phyloP scores from a whole-genome alignment of 768 basidiomycete genomes.

The Suillus subalutaceus region DNA sequence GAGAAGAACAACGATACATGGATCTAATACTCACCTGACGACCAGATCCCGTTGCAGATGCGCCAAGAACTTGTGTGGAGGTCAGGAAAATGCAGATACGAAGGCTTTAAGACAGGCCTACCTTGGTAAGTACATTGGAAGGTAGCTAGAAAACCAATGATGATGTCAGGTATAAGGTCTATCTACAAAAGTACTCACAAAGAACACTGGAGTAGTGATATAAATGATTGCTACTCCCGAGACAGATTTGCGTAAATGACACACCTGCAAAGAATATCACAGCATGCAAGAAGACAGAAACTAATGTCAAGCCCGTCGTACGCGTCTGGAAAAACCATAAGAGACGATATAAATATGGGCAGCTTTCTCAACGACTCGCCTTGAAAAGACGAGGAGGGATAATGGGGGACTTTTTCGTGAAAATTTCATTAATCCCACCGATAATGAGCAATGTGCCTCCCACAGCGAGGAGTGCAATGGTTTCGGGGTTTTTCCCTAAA shows the following conservation, averaged over 20 bases:
- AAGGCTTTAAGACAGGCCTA: background rate
- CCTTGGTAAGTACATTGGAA: slow-evolving; percentile 47
- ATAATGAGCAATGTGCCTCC: slow-evolving; percentile 34
- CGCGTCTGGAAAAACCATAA: slow-evolving; percentile 31
- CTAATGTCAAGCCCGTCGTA: slow-evolving; percentile 37
- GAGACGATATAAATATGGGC: background rate
- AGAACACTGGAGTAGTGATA: slow-evolving; percentile 20
- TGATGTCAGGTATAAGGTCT: background rate
- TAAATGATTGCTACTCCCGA: background rate
- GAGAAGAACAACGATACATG: background rate
- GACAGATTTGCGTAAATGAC: background rate
- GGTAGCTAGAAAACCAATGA: slow-evolving; percentile 29
- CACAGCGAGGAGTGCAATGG: slow-evolving; percentile 40
- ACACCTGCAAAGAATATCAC: slow-evolving; percentile 36
- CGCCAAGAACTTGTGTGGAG: slow-evolving; percentile 33
- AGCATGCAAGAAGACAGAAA: slow-evolving; percentile 38
- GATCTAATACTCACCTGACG: slow-evolving; percentile 25
- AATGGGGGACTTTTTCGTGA: slow-evolving; percentile 38
- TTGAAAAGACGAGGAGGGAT: slow-evolving; percentile 44
- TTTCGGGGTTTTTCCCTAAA: slow-evolving; percentile 33
- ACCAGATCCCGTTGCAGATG: slow-evolving; percentile 37
- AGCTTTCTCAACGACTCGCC: slow-evolving; percentile 18
- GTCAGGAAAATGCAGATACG: background rate
- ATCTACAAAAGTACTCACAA: slow-evolving; percentile 24
- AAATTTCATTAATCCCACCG: slow-evolving; percentile 37